phyloP scores from a whole-genome alignment of 2,329 filamentous ascomycete species.

The Penicillium sp. region DNA sequence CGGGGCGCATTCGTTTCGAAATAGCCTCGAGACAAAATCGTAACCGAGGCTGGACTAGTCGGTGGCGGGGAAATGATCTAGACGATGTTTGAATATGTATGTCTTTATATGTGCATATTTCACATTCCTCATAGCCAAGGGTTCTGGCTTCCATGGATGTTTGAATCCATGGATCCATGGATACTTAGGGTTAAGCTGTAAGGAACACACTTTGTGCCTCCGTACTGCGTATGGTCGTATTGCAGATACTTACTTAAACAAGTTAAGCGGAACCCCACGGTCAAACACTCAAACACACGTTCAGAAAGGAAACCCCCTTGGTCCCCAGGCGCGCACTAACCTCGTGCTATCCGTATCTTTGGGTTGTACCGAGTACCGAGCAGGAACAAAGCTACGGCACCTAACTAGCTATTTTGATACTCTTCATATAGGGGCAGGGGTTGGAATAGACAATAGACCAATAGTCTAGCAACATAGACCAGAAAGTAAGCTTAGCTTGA shows the following conservation, averaged over 20 bases:
- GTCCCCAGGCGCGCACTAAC: background rate
- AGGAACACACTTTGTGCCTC: background rate
- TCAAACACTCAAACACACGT: slow-evolving; percentile 13
- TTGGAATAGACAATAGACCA: too few relatives aligned
- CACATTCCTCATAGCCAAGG: background rate
- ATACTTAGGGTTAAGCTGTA: background rate
- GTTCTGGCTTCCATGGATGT: too few relatives aligned
- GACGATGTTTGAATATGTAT: background rate
- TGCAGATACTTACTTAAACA: slow-evolving; percentile 9
- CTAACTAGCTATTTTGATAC: too few relatives aligned
- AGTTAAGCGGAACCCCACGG: slow-evolving; percentile 10
- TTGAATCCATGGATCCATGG: background rate
- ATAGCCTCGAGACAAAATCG: slow-evolving; percentile 6
- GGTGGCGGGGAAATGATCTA: slow-evolving; percentile 9
- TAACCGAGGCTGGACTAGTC: slow-evolving; percentile 13
- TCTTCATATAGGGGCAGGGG: too few relatives aligned
- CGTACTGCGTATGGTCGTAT: background rate
- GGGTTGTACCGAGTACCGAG: background rate
- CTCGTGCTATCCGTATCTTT: background rate
- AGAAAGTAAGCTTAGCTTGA: too few relatives aligned
- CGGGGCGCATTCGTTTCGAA: background rate
- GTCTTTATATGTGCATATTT: background rate
- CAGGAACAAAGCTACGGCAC: too few relatives aligned
- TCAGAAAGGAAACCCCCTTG: slow-evolving; percentile 11
- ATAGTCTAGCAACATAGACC: too few relatives aligned